A percentile compares a stretch with the other conserved stretches of the same genome.
Evolutionary conservation across 192 early-diverging fungal genomes (phyloP).

Genomic region (Coemansia sp.): DNA sequence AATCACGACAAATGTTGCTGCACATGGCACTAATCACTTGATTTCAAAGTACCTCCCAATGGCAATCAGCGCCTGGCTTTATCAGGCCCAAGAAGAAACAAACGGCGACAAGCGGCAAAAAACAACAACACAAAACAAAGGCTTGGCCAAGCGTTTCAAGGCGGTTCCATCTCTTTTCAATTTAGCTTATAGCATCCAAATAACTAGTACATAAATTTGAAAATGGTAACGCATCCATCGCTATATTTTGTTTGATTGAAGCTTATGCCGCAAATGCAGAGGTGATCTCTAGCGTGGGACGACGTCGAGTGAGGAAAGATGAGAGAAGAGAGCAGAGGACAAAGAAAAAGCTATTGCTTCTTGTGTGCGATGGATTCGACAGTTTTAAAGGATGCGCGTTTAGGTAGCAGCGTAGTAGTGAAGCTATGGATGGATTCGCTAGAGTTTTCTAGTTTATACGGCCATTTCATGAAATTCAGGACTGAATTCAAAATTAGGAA

Average conservation of each 20-base stretch:
- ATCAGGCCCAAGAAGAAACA: not conserved
- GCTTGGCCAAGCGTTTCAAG: not conserved
- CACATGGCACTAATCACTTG: no score
- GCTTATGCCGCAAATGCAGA: not conserved
- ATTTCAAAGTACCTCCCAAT: no score
- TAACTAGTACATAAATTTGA: constrained; percentile 9
- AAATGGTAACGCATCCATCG: constrained; percentile 14
- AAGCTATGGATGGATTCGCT: not conserved
- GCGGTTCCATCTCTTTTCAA: constrained; percentile 6
- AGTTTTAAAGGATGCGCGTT: not conserved
- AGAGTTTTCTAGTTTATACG: not conserved
- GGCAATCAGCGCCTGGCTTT: no score
- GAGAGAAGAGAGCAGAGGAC: not conserved
- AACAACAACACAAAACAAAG: not conserved
- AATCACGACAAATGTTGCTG: no score
- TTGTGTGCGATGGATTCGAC: constrained; percentile 1
- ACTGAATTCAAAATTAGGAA: not conserved
- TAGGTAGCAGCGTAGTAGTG: not conserved
- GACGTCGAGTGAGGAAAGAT: not conserved
- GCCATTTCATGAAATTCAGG: not conserved
- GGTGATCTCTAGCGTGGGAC: not conserved
- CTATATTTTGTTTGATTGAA: not conserved
- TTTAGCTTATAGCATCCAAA: constrained; percentile 6
- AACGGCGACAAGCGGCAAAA: not conserved
- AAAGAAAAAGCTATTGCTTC: not conserved